Base-by-base conservation (phyloP, 2,329 filamentous ascomycete species). In the Sarocladium strictum region DNA sequence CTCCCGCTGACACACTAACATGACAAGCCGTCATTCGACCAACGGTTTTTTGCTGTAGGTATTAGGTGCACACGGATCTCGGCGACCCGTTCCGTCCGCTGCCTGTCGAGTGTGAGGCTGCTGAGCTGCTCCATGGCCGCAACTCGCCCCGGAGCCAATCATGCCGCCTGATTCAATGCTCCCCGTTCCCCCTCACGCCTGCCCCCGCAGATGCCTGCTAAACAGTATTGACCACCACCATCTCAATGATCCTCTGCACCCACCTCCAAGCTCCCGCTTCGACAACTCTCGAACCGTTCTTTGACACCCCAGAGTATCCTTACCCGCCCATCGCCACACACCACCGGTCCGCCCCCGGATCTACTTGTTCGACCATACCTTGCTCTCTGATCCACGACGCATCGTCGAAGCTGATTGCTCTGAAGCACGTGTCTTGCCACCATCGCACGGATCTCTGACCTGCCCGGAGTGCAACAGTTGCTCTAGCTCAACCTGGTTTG, bases 81-180 rank as follows among this genome's bases (percentile, higher is more conserved):
- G 47, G 47, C 47, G 27, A 51, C 47, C 47, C 47, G 47, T 51
- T 35, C 47, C 47, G 47, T 51, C 17, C 47, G 47, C 47, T 33
- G 15, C 29, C 47, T 51, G 27, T 51, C 29, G 47, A 47, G 21
- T 17, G 47, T 23, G 47, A 33, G n/a, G n/a, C n/a, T n/a, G n/a
- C n/a, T 3, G 17, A 6, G 29, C 3, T 23, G 27, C 47, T 12
- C 47, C 35, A 23, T 23, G 9, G 14, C 27, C 21, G n/a, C 12
- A n/a, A n/a, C n/a, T n/a, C n/a, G 9, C 27, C 15, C 19, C 12
- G 47, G 3, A 24, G 40, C 47, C 47, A 51, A 51, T 51, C 27
- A 35, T 15, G 27, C 27, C 11, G 15, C 17, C 17, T 19, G n/a
- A 33, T n/a, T 4, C n/a, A 11, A 3, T 19, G 47, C 47, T 47